These are phyloP conservation scores for Macaranga tanarius DNA, from an alignment of 441 rosid genomes.

Conservation along the genomic window DNA sequence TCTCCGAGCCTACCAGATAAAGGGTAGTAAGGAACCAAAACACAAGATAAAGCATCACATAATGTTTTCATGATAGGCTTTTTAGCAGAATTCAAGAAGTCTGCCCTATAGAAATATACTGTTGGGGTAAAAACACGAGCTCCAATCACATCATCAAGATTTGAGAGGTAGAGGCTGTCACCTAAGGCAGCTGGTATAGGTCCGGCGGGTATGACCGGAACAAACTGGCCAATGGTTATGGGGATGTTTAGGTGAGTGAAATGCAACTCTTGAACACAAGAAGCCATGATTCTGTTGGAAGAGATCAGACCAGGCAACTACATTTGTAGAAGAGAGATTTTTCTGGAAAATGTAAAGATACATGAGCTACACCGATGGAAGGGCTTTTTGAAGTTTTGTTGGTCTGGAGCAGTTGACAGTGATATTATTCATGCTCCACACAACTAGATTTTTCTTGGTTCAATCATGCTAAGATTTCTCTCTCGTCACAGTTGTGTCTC, in stretches of 20 bases:
- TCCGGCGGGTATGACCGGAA: slow-evolving; percentile 51
- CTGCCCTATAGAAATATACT: slow-evolving; percentile 56
- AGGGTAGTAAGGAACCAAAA: slow-evolving; percentile 84
- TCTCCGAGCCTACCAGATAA: slow-evolving; percentile 77
- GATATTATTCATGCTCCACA: slow-evolving; percentile 27
- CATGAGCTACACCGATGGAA: background rate
- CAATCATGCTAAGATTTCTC: slow-evolving; percentile 9
- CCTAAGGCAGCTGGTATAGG: slow-evolving; percentile 48
- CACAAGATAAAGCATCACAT: slow-evolving; percentile 50
- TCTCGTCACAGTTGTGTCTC: background rate
- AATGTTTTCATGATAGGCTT: slow-evolving; percentile 38
- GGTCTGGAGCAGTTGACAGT: slow-evolving; percentile 35
- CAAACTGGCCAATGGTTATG: slow-evolving; percentile 31
- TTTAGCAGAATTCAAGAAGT: slow-evolving; percentile 10
- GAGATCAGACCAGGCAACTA: slow-evolving; percentile 2
- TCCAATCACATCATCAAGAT: slow-evolving; percentile 75
- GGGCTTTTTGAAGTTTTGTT: slow-evolving; percentile 21
- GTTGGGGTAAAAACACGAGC: slow-evolving; percentile 88
- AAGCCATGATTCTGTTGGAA: slow-evolving; percentile 37
- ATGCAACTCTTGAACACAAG: slow-evolving; percentile 60
- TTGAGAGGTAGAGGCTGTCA: slow-evolving; percentile 76
- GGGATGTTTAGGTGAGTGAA: slow-evolving; percentile 50
- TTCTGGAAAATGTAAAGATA: slow-evolving; percentile 25
- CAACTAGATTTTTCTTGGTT: slow-evolving; percentile 4
- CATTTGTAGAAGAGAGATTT: slow-evolving; percentile 28